phyloP scores from a whole-genome alignment of 495 filamentous ascomycete species.

The Cercophora scortea region DNA sequence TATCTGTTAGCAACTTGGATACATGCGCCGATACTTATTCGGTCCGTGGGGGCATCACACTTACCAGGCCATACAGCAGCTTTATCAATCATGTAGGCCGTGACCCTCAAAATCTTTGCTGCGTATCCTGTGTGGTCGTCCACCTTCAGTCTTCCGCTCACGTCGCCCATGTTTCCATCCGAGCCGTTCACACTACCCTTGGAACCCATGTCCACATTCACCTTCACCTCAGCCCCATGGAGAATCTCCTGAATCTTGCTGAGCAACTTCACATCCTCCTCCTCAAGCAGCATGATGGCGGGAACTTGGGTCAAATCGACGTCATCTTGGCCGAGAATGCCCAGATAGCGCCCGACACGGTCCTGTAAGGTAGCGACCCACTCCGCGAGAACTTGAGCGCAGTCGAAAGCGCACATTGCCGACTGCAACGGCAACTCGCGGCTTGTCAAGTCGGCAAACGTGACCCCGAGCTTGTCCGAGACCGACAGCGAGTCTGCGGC shows the following conservation, averaged over 20 bases:
- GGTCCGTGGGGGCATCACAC: slow-evolving; percentile 15
- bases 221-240: slow-evolving; percentile 69
- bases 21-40: neutral
- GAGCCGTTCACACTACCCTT: neutral
- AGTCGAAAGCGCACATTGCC: slow-evolving; percentile 90
- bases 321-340: slow-evolving; percentile 75
- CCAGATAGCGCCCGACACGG: slow-evolving; percentile 80
- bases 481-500: slow-evolving; percentile 88
- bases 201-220: slow-evolving; percentile 46
- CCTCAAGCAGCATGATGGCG: slow-evolving; percentile 82
- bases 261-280: slow-evolving; percentile 84
- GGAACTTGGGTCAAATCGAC: slow-evolving; percentile 71
- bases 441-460: slow-evolving; percentile 77
- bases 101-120: slow-evolving; percentile 77
- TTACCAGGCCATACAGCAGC: slow-evolving; percentile 88
- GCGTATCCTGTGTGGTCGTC: slow-evolving; percentile 66
- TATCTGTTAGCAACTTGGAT: slow-evolving; percentile 6
- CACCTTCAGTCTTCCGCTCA: slow-evolving; percentile 48
- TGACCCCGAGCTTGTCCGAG: slow-evolving; percentile 81
- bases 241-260: slow-evolving; percentile 79
- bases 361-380: slow-evolving; percentile 95
- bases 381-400: slow-evolving; percentile 92
- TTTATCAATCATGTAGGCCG: slow-evolving; percentile 83
- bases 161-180: slow-evolving; percentile 32
- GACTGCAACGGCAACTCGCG: slow-evolving; percentile 90